Base-by-base conservation (phyloP, 441 rosid species). In the Dalechampia spathulata region DNA sequence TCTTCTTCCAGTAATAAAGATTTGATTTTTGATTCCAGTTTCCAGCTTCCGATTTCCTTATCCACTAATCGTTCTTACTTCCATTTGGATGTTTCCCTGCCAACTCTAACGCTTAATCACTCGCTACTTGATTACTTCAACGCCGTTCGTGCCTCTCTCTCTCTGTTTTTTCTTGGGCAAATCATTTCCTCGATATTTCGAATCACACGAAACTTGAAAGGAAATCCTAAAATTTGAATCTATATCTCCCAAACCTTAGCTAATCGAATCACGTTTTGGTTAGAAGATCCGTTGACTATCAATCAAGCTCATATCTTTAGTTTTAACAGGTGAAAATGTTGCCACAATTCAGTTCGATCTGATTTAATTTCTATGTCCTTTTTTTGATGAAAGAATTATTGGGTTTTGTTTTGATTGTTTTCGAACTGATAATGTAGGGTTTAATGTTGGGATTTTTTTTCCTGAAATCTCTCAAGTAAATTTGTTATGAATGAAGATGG, bases 401-500 rank as follows among this genome's bases (percentile, higher is more conserved):
- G 34, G 28, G 6, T 44, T 14, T 25, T 25, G 37, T 22, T 49
- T 36, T 52, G 43, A 27, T 67, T 39, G 51, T 64, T 49, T 4
- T 30, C 64, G 55, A 48, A 64, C 61, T 56, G 67, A 66, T 45
- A 48, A 56, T 53, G 60, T 61, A 64, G 71, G 71, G 55, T 48
- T 54, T 52, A 43, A 42, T 44, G 34, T 62, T 60, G 66, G 65
- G 67, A 65, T 72, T 58, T 67, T 30, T 20, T 17, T 48, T 61
- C n/a, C n/a, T 34, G 36, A 49, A 60, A 38, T 59, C 48, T 53
- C 45, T 36, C 26, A 37, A 1, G 27, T 2, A 57, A 45, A 41
- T 53, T 48, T 71, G 73, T 38, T 23, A 66, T 60, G 71, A 66
- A 14, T 55, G 60, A 50, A 58, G 59, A 69, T 57, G 78, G 78